Conservation (phyloP, 164 flowering plant genomes). For the Chimonanthus salicifolius region DNA sequence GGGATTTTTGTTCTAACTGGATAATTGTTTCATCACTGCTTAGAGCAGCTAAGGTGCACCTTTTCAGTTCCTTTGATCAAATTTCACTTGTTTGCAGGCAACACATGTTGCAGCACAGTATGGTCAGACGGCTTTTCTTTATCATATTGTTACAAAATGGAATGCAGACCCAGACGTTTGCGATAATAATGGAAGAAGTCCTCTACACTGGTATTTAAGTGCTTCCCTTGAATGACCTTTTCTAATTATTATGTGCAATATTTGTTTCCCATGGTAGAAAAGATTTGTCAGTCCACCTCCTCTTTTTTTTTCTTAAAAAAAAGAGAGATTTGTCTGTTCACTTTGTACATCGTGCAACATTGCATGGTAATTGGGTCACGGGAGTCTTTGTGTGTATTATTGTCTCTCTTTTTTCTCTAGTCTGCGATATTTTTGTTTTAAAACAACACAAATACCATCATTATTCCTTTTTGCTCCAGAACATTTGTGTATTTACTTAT, state of each 20-base stretch:
- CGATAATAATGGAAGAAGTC: slow-evolving; percentile 94
- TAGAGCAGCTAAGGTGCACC: neutral
- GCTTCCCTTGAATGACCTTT: neutral
- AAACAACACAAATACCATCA: too few species aligned
- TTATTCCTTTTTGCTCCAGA: too few species aligned
- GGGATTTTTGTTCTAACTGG: neutral
- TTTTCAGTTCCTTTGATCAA: neutral
- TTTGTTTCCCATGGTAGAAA: neutral
- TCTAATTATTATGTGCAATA: neutral
- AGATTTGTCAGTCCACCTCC: neutral
- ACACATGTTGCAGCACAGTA: slow-evolving; percentile 98
- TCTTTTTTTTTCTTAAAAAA: too few species aligned
- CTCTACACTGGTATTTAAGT: slow-evolving; percentile 74
- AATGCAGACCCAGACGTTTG: slow-evolving; percentile 95
- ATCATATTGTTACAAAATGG: slow-evolving; percentile 89
- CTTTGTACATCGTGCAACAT: too few species aligned
- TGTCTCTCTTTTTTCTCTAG: too few species aligned
- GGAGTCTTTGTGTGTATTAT: too few species aligned
- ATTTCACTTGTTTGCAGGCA: slow-evolving; percentile 45
- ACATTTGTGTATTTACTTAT: too few species aligned
- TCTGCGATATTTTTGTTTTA: too few species aligned
- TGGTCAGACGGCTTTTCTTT: slow-evolving; percentile 92
- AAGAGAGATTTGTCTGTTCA: too few species aligned
- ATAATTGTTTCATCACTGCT: neutral
- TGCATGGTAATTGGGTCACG: too few species aligned